phyloP scores from a whole-genome alignment of 1,284 basidiomycete genomes.

The Leccinum laetum region DNA sequence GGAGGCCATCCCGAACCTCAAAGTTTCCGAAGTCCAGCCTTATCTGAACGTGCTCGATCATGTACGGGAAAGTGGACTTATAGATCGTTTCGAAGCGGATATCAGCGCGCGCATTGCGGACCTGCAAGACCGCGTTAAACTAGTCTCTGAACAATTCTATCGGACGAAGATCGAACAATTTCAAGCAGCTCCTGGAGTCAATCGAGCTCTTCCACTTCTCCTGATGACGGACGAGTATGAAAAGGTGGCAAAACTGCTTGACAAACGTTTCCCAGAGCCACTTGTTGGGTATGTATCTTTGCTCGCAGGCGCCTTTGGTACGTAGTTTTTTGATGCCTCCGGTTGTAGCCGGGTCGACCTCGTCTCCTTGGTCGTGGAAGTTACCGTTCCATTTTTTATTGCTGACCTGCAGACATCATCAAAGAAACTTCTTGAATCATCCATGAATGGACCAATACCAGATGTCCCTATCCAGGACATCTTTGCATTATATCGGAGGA shows the following conservation, averaged over 20 bases:
- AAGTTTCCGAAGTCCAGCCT: slow-evolving; percentile 63
- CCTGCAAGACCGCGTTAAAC: slow-evolving; percentile 57
- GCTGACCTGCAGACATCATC: slow-evolving; percentile 74
- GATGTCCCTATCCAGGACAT: slow-evolving; percentile 88
- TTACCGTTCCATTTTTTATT: slow-evolving; percentile 74
- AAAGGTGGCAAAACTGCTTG: slow-evolving; percentile 78
- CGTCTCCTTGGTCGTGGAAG: slow-evolving; percentile 76
- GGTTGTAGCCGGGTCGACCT: slow-evolving; percentile 69
- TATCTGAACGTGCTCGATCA: slow-evolving; percentile 70
- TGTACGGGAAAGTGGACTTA: slow-evolving; percentile 67
- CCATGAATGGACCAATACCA: slow-evolving; percentile 76
- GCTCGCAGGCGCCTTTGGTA: not conserved
- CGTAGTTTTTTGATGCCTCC: slow-evolving; percentile 10
- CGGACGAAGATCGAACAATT: slow-evolving; percentile 70
- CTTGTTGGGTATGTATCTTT: slow-evolving; percentile 65
- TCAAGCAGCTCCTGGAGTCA: slow-evolving; percentile 67
- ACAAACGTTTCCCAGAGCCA: slow-evolving; percentile 85
- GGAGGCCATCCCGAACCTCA: slow-evolving; percentile 72
- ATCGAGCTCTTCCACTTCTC: slow-evolving; percentile 77
- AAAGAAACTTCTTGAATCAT: slow-evolving; percentile 72
- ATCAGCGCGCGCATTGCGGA: slow-evolving; percentile 64
- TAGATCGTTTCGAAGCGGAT: slow-evolving; percentile 69
- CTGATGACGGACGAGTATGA: slow-evolving; percentile 89
- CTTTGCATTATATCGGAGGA: slow-evolving; percentile 81
- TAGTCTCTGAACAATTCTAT: slow-evolving; percentile 71